Conservation (phyloP, 768 basidiomycete species). For the Panellus pusillus region DNA sequence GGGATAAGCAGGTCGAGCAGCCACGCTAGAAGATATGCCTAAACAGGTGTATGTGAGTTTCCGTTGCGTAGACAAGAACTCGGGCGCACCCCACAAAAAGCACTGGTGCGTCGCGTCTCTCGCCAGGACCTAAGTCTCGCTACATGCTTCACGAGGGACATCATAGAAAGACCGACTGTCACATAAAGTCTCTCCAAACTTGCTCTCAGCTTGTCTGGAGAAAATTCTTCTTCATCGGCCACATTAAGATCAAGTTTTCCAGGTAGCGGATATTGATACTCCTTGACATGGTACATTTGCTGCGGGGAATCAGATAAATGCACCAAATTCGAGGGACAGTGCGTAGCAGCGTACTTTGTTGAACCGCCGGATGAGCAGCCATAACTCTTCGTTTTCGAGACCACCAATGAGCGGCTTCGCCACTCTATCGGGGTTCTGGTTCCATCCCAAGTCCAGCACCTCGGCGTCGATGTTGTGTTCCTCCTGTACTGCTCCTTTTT, state of each 20-base stretch:
- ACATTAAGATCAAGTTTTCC: slow-evolving; percentile 40
- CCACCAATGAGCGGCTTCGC: slow-evolving; percentile 32
- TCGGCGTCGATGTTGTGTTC: not conserved
- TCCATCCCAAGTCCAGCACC: slow-evolving; percentile 13
- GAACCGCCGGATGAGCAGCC: slow-evolving; percentile 38
- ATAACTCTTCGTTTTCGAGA: slow-evolving; percentile 40
- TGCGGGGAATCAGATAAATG: slow-evolving; percentile 13
- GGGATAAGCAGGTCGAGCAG: slow-evolving; percentile 35
- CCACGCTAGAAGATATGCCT: slow-evolving; percentile 39
- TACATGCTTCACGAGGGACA: slow-evolving; percentile 34
- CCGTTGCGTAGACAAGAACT: not conserved
- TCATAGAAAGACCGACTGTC: slow-evolving; percentile 30
- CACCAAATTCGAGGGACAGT: not conserved
- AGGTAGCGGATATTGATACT: slow-evolving; percentile 27
- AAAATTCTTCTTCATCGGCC: slow-evolving; percentile 39
- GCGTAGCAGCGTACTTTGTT: slow-evolving; percentile 34
- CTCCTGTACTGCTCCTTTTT: too few relatives aligned
- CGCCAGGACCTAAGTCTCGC: slow-evolving; percentile 41
- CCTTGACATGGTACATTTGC: slow-evolving; percentile 41
- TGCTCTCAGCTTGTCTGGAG: slow-evolving; percentile 41
- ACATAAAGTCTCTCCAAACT: slow-evolving; percentile 42
- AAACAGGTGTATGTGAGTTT: too few relatives aligned
- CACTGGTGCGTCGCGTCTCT: slow-evolving; percentile 34
- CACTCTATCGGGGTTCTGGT: slow-evolving; percentile 17
- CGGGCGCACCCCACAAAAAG: slow-evolving; percentile 25